Percentiles rank a stretch among this genome's conserved stretches.
Evolutionary conservation across 768 basidiomycete genomes (phyloP).

Genomic region (Pluteus cervinus): DNA sequence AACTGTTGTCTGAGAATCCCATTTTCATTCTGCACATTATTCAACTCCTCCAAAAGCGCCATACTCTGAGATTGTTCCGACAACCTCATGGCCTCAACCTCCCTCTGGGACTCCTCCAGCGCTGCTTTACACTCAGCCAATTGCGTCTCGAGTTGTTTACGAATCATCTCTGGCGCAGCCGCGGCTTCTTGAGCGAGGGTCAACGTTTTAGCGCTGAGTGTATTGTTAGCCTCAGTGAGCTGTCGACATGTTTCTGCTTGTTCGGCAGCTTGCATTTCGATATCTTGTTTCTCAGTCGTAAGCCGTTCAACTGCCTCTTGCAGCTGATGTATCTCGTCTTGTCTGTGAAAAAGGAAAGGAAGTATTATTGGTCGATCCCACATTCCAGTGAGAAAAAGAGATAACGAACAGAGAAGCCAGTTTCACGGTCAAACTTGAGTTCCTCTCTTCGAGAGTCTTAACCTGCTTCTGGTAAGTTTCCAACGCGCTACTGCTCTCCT

Average conservation of each 20-base stretch:
- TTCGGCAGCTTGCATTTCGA: conserved; percentile 64
- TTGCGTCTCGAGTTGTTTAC: conserved; percentile 59
- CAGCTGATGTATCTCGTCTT: conserved; percentile 59
- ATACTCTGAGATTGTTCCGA: conserved; percentile 80
- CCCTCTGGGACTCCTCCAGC: conserved; percentile 59
- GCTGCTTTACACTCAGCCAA: conserved; percentile 55
- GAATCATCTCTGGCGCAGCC: conserved; percentile 47
- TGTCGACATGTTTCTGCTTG: conserved; percentile 71
- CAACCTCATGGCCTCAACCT: conserved; percentile 59
- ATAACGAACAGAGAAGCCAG: conserved; percentile 51
- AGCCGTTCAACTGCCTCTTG: conserved; percentile 58
- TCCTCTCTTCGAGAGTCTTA: conserved; percentile 70
- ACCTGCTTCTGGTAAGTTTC: conserved; percentile 93
- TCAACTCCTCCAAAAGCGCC: conserved; percentile 84
- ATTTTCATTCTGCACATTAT: conserved; percentile 78
- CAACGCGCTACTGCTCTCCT: conserved; percentile 71
- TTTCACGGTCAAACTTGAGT: conserved; percentile 42
- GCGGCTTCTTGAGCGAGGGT: conserved; percentile 67
- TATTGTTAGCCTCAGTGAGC: conserved; percentile 74
- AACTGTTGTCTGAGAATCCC: conserved; percentile 63
- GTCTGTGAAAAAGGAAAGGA: conserved; percentile 34
- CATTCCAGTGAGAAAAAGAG: conserved; percentile 7
- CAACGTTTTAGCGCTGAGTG: conserved; percentile 66
- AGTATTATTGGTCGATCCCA: no score
- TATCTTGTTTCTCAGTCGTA: conserved; percentile 54